phyloP scores from a whole-genome alignment of 192 early-diverging fungal species.

The Backusella parvicylindrica region DNA sequence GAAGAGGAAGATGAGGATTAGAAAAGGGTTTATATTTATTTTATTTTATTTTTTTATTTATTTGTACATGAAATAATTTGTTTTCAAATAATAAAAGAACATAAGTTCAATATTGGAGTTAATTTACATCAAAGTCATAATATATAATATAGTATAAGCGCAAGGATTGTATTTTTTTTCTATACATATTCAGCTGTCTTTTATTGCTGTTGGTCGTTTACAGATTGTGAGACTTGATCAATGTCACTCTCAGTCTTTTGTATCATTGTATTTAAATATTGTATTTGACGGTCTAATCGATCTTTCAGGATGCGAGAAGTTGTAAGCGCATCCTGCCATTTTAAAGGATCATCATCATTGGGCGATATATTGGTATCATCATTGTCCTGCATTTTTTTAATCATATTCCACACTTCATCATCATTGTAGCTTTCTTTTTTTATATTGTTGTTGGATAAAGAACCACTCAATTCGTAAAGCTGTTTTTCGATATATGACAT shows the following conservation, averaged over 20 bases:
- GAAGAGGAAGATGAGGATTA: conserved; percentile 59
- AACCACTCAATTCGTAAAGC: neutral
- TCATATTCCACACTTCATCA: conserved; percentile 8
- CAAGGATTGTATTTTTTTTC: neutral
- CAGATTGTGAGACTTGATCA: conserved; percentile 10
- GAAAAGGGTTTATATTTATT: neutral
- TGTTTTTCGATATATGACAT: conserved; percentile 2
- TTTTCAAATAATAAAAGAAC: neutral
- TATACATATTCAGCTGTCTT: neutral
- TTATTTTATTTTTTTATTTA: neutral
- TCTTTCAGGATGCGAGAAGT: neutral
- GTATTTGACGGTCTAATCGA: conserved; percentile 5
- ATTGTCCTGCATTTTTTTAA: neutral
- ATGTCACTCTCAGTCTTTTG: neutral
- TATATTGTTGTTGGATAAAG: neutral
- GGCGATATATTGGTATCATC: neutral
- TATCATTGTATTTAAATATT: neutral
- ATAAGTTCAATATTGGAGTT: neutral
- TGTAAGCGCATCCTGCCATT: neutral
- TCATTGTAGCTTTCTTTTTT: neutral
- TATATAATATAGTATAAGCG: neutral
- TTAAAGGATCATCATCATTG: neutral
- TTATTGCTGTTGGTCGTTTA: neutral
- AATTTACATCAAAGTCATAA: neutral
- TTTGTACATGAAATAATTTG: neutral